Conservation (phyloP, 345 rosid species). For the Capsella bursapastoris region DNA sequence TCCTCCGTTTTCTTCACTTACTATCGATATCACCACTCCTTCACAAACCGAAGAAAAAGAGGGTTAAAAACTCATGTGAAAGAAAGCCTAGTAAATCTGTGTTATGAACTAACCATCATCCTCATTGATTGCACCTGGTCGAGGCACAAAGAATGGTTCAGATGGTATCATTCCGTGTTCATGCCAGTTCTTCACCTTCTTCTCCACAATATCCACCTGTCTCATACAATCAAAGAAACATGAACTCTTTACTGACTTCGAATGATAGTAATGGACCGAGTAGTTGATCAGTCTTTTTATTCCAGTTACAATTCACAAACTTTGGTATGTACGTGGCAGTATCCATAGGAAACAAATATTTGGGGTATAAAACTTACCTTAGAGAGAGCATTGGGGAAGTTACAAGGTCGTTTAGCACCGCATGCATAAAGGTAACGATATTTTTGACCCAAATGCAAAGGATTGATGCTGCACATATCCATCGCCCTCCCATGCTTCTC, state of each 20-base stretch:
- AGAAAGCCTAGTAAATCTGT: background rate
- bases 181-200: constrained; percentile 82
- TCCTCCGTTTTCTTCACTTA: constrained; percentile 81
- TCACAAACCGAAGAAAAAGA: background rate
- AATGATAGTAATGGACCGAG: background rate
- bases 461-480: constrained; percentile 98
- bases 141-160: constrained; percentile 87
- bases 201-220: constrained; percentile 75
- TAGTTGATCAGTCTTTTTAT: background rate
- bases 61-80: background rate
- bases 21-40: constrained; percentile 88
- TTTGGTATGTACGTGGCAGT: background rate
- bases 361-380: constrained; percentile 53
- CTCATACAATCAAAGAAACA: constrained; percentile 21
- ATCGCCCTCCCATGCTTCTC: constrained; percentile 93
- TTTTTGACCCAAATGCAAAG: constrained; percentile 63
- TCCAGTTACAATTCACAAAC: background rate
- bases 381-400: constrained; percentile 94
- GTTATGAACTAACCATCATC: constrained; percentile 78
- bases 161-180: constrained; percentile 86
- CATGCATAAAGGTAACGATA: constrained; percentile 92
- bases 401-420: constrained; percentile 92
- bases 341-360: background rate
- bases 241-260: background rate
- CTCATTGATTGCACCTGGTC: constrained; percentile 82